Conservation (phyloP, 2,329 filamentous ascomycete species). For the Stagonosporopsis tanaceti region DNA sequence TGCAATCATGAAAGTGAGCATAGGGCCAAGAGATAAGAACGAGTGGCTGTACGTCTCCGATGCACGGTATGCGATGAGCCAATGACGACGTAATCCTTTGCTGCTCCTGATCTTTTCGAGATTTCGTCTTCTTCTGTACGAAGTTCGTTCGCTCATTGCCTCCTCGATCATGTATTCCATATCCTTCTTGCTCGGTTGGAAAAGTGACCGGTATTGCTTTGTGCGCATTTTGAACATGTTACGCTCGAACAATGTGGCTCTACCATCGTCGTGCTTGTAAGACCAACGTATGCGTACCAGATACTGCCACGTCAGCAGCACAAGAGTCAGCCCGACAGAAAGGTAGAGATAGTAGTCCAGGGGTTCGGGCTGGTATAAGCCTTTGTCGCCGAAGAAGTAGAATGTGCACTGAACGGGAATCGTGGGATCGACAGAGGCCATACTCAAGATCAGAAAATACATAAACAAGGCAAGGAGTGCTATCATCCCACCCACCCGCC, state of each 20-base stretch:
- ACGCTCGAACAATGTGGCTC: slow-evolving; percentile 6
- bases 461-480: slow-evolving; percentile 12
- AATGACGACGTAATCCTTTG: slow-evolving; percentile 7
- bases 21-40: slow-evolving; percentile 18
- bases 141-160: background rate
- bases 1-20: slow-evolving; percentile 23
- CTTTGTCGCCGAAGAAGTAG: slow-evolving; percentile 2
- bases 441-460: slow-evolving; percentile 6
- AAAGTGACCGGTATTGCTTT: background rate
- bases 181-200: background rate
- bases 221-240: slow-evolving; percentile 7
- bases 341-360: background rate
- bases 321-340: slow-evolving; percentile 3
- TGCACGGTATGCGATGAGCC: slow-evolving; percentile 12
- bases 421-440: slow-evolving; percentile 9
- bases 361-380: background rate
- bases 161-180: slow-evolving; percentile 8
- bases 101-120: slow-evolving; percentile 9
- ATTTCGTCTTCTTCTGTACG: background rate
- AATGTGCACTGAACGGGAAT: slow-evolving; percentile 18
- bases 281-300: slow-evolving; percentile 8
- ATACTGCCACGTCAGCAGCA: slow-evolving; percentile 8
- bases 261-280: slow-evolving; percentile 1
- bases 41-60: slow-evolving; percentile 19
- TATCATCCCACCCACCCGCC: slow-evolving; percentile 20